These are phyloP conservation scores for Sarcocystis neurona DNA, from an alignment of 169 alveolate species.

Conservation along the genomic window DNA sequence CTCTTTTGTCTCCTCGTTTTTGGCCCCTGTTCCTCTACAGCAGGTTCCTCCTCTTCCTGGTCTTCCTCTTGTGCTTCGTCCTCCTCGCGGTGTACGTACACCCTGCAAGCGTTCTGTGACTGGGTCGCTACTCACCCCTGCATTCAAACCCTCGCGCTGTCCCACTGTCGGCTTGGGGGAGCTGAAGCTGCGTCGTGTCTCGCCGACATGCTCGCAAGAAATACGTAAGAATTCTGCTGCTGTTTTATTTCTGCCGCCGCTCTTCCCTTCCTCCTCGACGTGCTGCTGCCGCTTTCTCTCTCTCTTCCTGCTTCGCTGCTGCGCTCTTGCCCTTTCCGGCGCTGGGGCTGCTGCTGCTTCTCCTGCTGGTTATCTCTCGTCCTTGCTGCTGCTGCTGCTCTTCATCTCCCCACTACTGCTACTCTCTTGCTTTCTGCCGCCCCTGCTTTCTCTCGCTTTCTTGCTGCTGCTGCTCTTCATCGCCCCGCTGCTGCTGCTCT, in stretches of 20 bases:
- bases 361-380: neutral
- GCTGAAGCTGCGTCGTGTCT: constrained; percentile 12
- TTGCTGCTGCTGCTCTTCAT: neutral
- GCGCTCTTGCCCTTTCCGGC: neutral
- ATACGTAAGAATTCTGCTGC: neutral
- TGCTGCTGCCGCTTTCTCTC: neutral
- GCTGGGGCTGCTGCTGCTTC: neutral
- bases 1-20: too few species aligned
- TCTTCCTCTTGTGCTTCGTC: too few species aligned
- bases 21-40: too few species aligned
- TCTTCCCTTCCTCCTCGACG: neutral
- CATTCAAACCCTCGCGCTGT: neutral
- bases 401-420: neutral
- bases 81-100: constrained; percentile 32
- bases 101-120: constrained; percentile 28
- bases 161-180: constrained; percentile 25
- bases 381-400: neutral
- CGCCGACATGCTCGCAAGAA: neutral
- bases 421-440: neutral
- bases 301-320: neutral
- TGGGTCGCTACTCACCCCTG: neutral
- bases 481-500: neutral
- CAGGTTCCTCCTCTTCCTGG: too few species aligned
- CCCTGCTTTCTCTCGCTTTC: neutral
- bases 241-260: neutral